These are phyloP conservation scores for Planoprotostelium fungivorum DNA, from an alignment of 78 protist genomes.

Conservation along the genomic window DNA sequence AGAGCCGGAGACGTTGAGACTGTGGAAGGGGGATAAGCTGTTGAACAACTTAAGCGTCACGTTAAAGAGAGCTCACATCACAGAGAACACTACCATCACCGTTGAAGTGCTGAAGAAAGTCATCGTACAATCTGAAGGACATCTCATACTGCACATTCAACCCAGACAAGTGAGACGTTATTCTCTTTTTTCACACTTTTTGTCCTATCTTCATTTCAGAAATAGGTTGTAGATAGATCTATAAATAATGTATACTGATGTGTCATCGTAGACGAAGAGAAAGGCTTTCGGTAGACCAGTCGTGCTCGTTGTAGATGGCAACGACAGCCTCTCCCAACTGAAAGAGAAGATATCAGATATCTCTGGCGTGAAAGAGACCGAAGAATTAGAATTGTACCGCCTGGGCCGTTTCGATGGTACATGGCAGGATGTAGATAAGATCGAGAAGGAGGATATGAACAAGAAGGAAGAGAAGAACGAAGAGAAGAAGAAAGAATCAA, in stretches of 20 bases:
- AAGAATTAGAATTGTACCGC: background rate
- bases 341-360: background rate
- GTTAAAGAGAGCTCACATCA: background rate
- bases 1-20: background rate
- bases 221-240: too few species aligned
- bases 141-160: background rate
- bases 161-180: background rate
- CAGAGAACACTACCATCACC: background rate
- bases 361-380: background rate
- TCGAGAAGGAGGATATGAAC: background rate
- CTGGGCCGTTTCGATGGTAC: background rate
- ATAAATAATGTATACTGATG: too few species aligned
- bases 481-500: background rate
- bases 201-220: too few species aligned
- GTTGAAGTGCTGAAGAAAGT: background rate
- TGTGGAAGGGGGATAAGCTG: background rate
- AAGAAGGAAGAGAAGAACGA: background rate
- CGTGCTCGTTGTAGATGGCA: background rate
- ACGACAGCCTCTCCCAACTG: background rate
- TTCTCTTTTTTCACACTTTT: too few species aligned
- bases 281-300: background rate
- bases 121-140: background rate
- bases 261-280: background rate
- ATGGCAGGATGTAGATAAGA: background rate
- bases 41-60: background rate